Base-by-base conservation (phyloP, 2,329 filamentous ascomycete species). In the Akanthomyces muscarius region DNA sequence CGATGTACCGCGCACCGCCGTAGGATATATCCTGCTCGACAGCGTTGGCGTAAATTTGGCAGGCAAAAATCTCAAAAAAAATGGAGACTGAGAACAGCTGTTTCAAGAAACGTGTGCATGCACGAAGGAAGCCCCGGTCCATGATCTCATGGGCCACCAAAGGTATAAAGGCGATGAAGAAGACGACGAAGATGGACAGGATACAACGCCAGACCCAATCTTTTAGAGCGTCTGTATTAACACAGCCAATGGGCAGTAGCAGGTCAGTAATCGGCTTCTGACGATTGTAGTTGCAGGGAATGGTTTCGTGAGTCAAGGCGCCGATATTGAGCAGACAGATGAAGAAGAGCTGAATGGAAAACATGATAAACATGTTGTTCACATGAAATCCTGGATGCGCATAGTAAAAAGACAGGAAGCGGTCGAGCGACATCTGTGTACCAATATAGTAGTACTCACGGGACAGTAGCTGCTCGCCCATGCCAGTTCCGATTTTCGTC, bases 331-430 rank as follows among this genome's bases (percentile, higher is more conserved):
- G 83, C 65, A 97, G 78, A 59, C 88, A 89, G 69, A 98, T 89
- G 94, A 99, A 98, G 83, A n/a, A n/a, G n/a, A n/a, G n/a, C n/a
- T n/a, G n/a, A n/a, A n/a, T n/a, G n/a, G n/a, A n/a, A n/a, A n/a
- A 99, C 88, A 99, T 97, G 75, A 99, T 98, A 82, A 98, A 97
- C 84, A 98, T 90, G 83, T 99, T 99, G 87, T 99, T 97, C 79
- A 99, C 83, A 81, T 99, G 95, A 88, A 99, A 99, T 78, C 95
- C 95, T 68, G 95, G 89, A 81, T 99, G 95, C 60, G 95, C 95
- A 76, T 98, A 99, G 86, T 96, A 99, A 84, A 99, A 99, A 0
- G 95, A 99, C 73, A 99, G 77, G 88, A 99, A 99, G 58, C 95
- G 92, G 77, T 99, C 95, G 59, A 99, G 83, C 65, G 95, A 95